Evolutionary conservation across 75 land plant species (phyloP), one percentile per base, ranked within the genome.

Genomic region (Isoetes taiwanensis): DNA sequence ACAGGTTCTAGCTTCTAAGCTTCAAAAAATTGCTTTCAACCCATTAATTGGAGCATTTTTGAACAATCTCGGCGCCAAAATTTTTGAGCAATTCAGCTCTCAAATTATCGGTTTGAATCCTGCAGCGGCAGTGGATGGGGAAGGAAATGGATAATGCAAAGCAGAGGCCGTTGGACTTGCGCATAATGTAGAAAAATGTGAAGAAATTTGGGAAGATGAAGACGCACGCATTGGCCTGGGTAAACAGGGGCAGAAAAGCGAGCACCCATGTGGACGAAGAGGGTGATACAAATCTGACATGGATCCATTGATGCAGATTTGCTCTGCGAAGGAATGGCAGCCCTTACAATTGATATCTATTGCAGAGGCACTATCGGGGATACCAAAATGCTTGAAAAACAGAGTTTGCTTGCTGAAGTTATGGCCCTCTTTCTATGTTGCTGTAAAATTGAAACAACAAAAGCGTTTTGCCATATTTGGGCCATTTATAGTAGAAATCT

Each of bases 331-430:
- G 68, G 70, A 27, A 72, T 73, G 19, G 59, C 78, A 4, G 67
- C 76, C 4, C 41, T 81, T 26, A 74, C 52, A 61, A 43, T 81
- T 30, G 78, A 81, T 32, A 71, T 81, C 40, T 74, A 57, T 46
- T 41, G 71, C 20, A 32, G 20, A 48, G 61, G 9, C 58, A 48
- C 33, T 28, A 33, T 79, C 20, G 77, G 77, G 54, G 80, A 81
- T 31, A 46, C 38, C 2, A 75, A 81, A 21, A 41, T 81, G 50
- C 78, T 80, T 32, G 70, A 68, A 31, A 71, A 74, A n/a, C 30
- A 46, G 27, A 61, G 78, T 17, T 41, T 39, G 56, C 26, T 26
- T 27, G 59, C 14, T 28, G 56, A 25, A 39, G 38, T 56, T 23
- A 19, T 50, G n/a, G n/a, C n/a, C n/a, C n/a, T n/a, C n/a, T n/a